Conservation (phyloP, 148 eudicot genomes). For the Vaccinium darrowii region DNA sequence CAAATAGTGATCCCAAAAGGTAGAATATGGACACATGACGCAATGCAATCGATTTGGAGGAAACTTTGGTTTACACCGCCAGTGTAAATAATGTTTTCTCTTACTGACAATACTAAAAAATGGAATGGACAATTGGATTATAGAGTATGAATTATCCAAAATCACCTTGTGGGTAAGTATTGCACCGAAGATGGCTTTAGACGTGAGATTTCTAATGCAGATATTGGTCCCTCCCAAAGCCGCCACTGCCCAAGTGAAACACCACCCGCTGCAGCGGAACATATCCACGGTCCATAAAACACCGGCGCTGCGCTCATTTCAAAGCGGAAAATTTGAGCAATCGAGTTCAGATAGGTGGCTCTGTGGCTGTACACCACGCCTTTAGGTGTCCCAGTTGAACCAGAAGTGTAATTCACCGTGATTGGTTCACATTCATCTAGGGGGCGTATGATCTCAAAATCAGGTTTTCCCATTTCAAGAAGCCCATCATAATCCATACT, state of each 20-base stretch:
- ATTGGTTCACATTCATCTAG: slow-evolving; percentile 32
- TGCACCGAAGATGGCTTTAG: slow-evolving; percentile 38
- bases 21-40: too few species aligned
- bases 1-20: too few species aligned
- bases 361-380: slow-evolving; percentile 43
- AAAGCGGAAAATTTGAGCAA: slow-evolving; percentile 23
- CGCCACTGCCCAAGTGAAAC: slow-evolving; percentile 63
- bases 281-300: slow-evolving; percentile 47
- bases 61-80: too few species aligned
- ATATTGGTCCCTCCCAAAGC: slow-evolving; percentile 67
- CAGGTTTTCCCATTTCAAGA: slow-evolving; percentile 24
- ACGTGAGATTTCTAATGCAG: slow-evolving; percentile 47
- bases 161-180: slow-evolving; percentile 40
- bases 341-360: slow-evolving; percentile 31
- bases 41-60: too few species aligned
- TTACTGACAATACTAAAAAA: too few species aligned
- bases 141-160: not conserved
- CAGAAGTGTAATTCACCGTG: slow-evolving; percentile 39
- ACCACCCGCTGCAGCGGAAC: slow-evolving; percentile 55
- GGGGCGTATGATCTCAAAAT: slow-evolving; percentile 22
- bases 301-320: slow-evolving; percentile 20
- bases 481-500: slow-evolving; percentile 23
- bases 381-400: slow-evolving; percentile 42
- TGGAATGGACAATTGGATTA: not conserved
- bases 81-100: too few species aligned